Evolutionary conservation across 768 basidiomycete species (phyloP).

Genomic region (Macrolepiota albuminosa): DNA sequence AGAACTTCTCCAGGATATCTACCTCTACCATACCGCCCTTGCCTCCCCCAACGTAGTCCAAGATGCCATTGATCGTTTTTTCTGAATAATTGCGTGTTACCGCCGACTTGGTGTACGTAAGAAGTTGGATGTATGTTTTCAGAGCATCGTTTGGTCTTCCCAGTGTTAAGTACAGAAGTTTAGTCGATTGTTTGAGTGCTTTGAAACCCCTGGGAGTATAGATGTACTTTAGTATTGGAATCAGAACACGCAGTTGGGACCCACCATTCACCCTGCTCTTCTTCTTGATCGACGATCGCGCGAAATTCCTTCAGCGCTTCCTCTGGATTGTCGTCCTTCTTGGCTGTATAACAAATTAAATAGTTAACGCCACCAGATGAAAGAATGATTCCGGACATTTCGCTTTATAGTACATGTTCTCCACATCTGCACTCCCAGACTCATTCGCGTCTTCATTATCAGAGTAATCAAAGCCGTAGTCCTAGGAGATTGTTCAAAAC

Average conservation of each 20-base stretch:
- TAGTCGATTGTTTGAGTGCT: slow-evolving; percentile 95
- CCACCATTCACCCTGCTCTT: slow-evolving; percentile 93
- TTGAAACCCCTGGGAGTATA: slow-evolving; percentile 84
- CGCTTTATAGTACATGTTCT: slow-evolving; percentile 98
- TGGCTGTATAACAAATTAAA: slow-evolving; percentile 44
- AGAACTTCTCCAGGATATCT: slow-evolving; percentile 89
- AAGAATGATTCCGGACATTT: slow-evolving; percentile 60
- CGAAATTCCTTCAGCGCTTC: slow-evolving; percentile 87
- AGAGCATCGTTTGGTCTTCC: slow-evolving; percentile 82
- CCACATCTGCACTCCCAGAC: slow-evolving; percentile 80
- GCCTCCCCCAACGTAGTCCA: slow-evolving; percentile 95
- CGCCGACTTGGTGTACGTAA: slow-evolving; percentile 93
- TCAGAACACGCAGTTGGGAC: slow-evolving; percentile 15
- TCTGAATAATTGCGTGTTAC: slow-evolving; percentile 96
- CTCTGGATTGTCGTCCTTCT: slow-evolving; percentile 93
- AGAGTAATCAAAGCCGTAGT: slow-evolving; percentile 96
- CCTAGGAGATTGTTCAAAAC: slow-evolving; percentile 38
- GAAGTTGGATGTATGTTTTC: slow-evolving; percentile 76
- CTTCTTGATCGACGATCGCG: slow-evolving; percentile 83
- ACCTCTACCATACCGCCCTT: slow-evolving; percentile 77
- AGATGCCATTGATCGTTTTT: slow-evolving; percentile 96
- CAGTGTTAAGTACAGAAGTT: slow-evolving; percentile 79
- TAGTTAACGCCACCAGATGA: slow-evolving; percentile 1
- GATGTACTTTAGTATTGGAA: not conserved
- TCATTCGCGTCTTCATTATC: slow-evolving; percentile 84